phyloP scores from a whole-genome alignment of 2,329 filamentous ascomycete species.

The Mycosphaerella arachidis region DNA sequence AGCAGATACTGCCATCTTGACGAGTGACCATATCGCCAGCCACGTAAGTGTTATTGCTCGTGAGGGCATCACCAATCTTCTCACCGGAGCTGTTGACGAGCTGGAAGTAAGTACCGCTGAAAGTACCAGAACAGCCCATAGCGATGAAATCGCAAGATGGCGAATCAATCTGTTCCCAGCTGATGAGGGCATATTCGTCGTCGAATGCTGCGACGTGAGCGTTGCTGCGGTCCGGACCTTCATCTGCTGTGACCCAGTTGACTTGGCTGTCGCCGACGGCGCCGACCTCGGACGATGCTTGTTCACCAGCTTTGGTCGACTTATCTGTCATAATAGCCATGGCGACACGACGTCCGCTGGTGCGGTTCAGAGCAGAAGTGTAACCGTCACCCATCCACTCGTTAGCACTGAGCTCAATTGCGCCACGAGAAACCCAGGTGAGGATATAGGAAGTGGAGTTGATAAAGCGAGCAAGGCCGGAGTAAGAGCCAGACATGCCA shows the following conservation, averaged over 20 bases:
- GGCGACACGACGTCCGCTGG: constrained; percentile 57
- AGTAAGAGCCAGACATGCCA: constrained; percentile 61
- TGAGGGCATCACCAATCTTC: constrained; percentile 50
- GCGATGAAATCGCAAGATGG: constrained; percentile 54
- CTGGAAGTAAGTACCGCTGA: constrained; percentile 58
- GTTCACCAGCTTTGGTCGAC: constrained; percentile 50
- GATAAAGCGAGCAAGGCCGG: constrained; percentile 51
- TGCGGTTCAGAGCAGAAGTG: constrained; percentile 51
- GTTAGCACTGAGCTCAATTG: constrained; percentile 51
- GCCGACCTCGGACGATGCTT: constrained; percentile 54
- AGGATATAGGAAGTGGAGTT: constrained; percentile 54
- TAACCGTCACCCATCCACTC: constrained; percentile 56
- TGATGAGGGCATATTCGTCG: constrained; percentile 49
- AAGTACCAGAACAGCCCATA: constrained; percentile 57
- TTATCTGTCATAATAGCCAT: constrained; percentile 56
- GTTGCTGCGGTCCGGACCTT: constrained; percentile 52
- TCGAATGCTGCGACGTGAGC: constrained; percentile 56
- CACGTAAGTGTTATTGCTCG: constrained; percentile 52
- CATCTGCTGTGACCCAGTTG: constrained; percentile 52
- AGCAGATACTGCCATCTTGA: constrained; percentile 56
- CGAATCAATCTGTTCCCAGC: constrained; percentile 58
- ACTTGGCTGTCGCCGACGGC: constrained; percentile 54
- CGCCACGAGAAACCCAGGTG: constrained; percentile 59
- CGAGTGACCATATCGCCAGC: constrained; percentile 61
- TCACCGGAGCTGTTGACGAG: constrained; percentile 49